These are phyloP conservation scores for Exophiala mesophila DNA, from an alignment of 2,329 filamentous ascomycete genomes.

Conservation along the genomic window DNA sequence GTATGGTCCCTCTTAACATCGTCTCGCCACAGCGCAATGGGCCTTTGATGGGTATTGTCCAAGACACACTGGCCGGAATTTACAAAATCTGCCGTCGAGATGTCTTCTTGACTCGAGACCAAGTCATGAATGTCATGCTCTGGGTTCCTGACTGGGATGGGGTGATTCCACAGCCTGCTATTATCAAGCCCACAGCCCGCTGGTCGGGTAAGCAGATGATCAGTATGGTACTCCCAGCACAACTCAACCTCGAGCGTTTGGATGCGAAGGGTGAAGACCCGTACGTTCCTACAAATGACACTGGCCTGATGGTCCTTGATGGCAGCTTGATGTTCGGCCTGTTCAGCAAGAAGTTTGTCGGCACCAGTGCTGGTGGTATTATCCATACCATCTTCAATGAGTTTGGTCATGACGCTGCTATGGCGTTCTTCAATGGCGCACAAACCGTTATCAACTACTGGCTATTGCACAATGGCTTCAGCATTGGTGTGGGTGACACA, in stretches of 20 bases:
- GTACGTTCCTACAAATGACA: conserved; percentile 63
- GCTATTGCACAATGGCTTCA: conserved; percentile 93
- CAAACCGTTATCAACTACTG: conserved; percentile 96
- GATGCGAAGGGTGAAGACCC: conserved; percentile 55
- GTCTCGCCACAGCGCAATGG: conserved; percentile 96
- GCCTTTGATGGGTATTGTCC: conserved; percentile 98
- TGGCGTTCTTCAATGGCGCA: conserved; percentile 92
- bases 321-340: conserved; percentile 88
- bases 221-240: conserved; percentile 83
- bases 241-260: conserved; percentile 70
- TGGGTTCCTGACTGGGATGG: conserved; percentile 99
- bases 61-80: conserved; percentile 91
- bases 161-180: conserved; percentile 86
- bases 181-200: conserved; percentile 81
- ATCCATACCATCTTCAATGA: conserved; percentile 97
- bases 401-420: conserved; percentile 75
- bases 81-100: conserved; percentile 97
- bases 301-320: conserved; percentile 74
- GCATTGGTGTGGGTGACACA: conserved; percentile 96
- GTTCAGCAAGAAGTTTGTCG: conserved; percentile 88
- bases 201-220: conserved; percentile 99
- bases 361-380: conserved; percentile 83
- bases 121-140: conserved; percentile 94
- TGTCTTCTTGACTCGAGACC: conserved; percentile 80
- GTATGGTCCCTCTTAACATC: conserved; percentile 97